Conservation (phyloP, 1,284 basidiomycete genomes). For the Ustilago bromivora region DNA sequence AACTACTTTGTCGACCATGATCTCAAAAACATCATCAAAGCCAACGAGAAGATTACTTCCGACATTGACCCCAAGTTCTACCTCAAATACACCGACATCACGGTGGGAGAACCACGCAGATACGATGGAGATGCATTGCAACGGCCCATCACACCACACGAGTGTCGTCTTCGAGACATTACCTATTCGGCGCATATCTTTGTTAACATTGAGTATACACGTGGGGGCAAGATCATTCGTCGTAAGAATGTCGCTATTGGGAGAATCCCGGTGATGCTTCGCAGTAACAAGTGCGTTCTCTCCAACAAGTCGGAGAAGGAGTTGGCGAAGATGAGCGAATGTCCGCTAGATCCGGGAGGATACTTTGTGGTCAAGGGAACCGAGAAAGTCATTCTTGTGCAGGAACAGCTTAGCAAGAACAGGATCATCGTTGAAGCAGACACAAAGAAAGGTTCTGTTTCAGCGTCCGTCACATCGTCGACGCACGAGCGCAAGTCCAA, state of each 20-base stretch:
- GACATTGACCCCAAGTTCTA: slow-evolving; percentile 98
- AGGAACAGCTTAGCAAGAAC: slow-evolving; percentile 99
- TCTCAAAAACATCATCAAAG: slow-evolving; percentile 81
- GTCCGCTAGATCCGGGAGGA: slow-evolving; percentile 96
- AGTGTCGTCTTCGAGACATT: slow-evolving; percentile 95
- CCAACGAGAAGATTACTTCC: slow-evolving; percentile 73
- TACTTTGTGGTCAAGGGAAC: slow-evolving; percentile 99
- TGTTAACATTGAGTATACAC: slow-evolving; percentile 94
- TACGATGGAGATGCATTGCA: slow-evolving; percentile 81
- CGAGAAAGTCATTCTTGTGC: slow-evolving; percentile 98
- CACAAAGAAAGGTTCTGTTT: slow-evolving; percentile 87
- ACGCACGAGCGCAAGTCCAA: slow-evolving; percentile 99
- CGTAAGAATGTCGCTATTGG: slow-evolving; percentile 89
- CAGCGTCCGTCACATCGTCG: slow-evolving; percentile 92
- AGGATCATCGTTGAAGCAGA: slow-evolving; percentile 91
- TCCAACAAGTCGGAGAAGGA: slow-evolving; percentile 82
- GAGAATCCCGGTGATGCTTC: slow-evolving; percentile 93
- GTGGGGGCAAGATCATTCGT: slow-evolving; percentile 89
- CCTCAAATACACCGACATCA: slow-evolving; percentile 96
- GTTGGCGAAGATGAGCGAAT: slow-evolving; percentile 93
- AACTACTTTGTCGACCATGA: slow-evolving; percentile 96
- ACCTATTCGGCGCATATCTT: slow-evolving; percentile 94
- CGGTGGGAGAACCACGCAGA: slow-evolving; percentile 80
- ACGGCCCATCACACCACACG: slow-evolving; percentile 91
- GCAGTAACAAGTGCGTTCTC: slow-evolving; percentile 87